A percentile compares a stretch with the other conserved stretches of the same genome.
Evolutionary conservation across 371 early-diverging fungal species (phyloP).

Genomic region (Rozella allomycis): DNA sequence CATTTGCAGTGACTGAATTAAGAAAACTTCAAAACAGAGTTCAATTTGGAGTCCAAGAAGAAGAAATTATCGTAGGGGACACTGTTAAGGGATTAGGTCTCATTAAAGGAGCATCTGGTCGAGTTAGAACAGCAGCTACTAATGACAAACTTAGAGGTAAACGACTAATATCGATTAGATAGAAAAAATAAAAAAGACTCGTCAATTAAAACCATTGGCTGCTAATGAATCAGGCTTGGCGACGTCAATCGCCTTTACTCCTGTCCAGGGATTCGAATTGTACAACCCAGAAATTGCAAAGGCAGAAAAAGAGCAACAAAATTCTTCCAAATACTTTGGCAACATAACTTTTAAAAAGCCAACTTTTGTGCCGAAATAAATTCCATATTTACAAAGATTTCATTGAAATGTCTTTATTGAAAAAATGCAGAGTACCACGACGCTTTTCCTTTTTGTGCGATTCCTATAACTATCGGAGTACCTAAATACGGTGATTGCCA

Average conservation of each 20-base stretch:
- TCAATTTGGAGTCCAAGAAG: constrained; percentile 74
- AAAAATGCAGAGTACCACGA: too few relatives aligned
- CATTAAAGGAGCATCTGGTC: constrained; percentile 39
- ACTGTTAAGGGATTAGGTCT: constrained; percentile 70
- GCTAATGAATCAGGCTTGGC: constrained; percentile 49
- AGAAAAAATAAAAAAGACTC: constrained; percentile 23
- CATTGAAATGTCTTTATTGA: too few relatives aligned
- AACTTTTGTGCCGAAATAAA: too few relatives aligned
- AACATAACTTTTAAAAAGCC: too few relatives aligned
- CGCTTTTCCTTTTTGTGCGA: too few relatives aligned
- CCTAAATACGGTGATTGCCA: too few relatives aligned
- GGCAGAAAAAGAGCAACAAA: too few relatives aligned
- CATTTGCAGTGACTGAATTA: constrained; percentile 63
- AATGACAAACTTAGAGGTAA: constrained; percentile 42
- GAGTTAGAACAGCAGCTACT: constrained; percentile 36
- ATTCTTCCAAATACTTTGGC: too few relatives aligned
- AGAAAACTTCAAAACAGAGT: constrained; percentile 70
- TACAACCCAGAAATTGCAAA: constrained; percentile 53
- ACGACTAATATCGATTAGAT: constrained; percentile 5
- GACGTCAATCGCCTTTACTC: constrained; percentile 78
- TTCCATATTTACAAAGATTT: too few relatives aligned
- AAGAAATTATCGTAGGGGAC: constrained; percentile 58
- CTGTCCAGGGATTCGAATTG: constrained; percentile 83
- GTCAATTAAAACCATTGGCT: constrained; percentile 4
- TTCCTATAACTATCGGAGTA: too few relatives aligned